A percentile compares a stretch with the other conserved stretches of the same genome.
Conservation (phyloP, 2,329 filamentous ascomycete species). For the Pyrenophora graminea region DNA sequence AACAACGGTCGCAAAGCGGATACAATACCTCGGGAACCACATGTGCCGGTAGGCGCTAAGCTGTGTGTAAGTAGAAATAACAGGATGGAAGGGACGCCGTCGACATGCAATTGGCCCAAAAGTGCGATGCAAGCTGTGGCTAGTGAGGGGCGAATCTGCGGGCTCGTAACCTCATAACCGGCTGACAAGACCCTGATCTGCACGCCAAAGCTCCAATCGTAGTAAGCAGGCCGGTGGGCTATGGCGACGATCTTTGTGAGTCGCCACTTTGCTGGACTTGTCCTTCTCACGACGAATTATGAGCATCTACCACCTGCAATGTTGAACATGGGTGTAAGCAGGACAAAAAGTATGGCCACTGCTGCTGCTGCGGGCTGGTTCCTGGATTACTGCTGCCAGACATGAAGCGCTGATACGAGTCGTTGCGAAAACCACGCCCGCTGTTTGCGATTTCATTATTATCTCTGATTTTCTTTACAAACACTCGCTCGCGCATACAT, state of each 20-base stretch:
- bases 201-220: conserved; percentile 15
- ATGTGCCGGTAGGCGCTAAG: too few relatives aligned
- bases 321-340: conserved; percentile 21
- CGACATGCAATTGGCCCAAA: conserved; percentile 22
- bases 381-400: conserved; percentile 4
- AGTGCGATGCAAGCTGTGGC: conserved; percentile 32
- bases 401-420: conserved; percentile 23
- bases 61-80: too few relatives aligned
- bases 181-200: conserved; percentile 34
- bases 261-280: conserved; percentile 25
- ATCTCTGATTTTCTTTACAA: conserved; percentile 9
- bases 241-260: conserved; percentile 28
- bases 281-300: conserved; percentile 18
- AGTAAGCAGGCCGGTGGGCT: conserved; percentile 23
- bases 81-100: background rate
- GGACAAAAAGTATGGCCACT: conserved; percentile 21
- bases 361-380: conserved; percentile 5
- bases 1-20: too few relatives aligned
- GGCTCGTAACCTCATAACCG: conserved; percentile 10
- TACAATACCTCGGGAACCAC: too few relatives aligned
- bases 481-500: conserved; percentile 27
- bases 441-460: conserved; percentile 9
- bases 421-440: conserved; percentile 1
- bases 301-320: conserved; percentile 7
- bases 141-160: conserved; percentile 32